Percentiles rank a stretch among this genome's conserved stretches.
phyloP scores from a whole-genome alignment of 495 filamentous ascomycete genomes.

The Hamigera avellanea region DNA sequence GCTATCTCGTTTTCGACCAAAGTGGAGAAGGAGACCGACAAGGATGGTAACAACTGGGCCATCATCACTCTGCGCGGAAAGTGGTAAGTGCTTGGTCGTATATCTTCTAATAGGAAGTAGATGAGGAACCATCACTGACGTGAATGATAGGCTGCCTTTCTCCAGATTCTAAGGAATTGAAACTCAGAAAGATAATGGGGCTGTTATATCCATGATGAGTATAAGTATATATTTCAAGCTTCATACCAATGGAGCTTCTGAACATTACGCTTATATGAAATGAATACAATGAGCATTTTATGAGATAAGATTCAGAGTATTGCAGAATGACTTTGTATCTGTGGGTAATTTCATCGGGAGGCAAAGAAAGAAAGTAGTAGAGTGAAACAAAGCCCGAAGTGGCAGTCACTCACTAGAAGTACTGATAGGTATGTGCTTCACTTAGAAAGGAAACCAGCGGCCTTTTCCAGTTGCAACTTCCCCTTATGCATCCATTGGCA shows the following conservation, averaged over 20 bases:
- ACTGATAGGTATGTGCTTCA: too few species aligned
- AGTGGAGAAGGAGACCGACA: constrained; percentile 91
- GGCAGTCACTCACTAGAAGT: too few species aligned
- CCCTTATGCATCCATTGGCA: too few species aligned
- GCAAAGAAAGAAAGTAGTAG: too few species aligned
- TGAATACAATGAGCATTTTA: constrained; percentile 1
- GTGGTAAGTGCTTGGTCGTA: constrained; percentile 47
- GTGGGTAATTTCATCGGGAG: too few species aligned
- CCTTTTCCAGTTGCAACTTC: too few species aligned
- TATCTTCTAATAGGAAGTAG: neutral
- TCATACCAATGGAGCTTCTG: too few species aligned
- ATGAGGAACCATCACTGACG: constrained; percentile 2
- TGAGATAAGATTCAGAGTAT: too few species aligned
- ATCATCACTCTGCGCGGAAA: constrained; percentile 89
- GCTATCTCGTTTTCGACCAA: constrained; percentile 88
- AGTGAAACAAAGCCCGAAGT: too few species aligned
- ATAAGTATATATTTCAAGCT: too few species aligned
- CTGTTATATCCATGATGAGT: neutral
- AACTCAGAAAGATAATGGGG: neutral
- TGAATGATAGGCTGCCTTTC: constrained; percentile 46
- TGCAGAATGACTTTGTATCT: too few species aligned
- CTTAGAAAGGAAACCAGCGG: too few species aligned
- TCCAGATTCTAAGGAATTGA: constrained; percentile 43
- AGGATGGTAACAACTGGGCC: constrained; percentile 70
- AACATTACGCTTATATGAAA: neutral